A percentile compares a stretch with the other conserved stretches of the same genome.
Evolutionary conservation across 129 eudicot genomes (phyloP).

Genomic region (Mikania micrantha): DNA sequence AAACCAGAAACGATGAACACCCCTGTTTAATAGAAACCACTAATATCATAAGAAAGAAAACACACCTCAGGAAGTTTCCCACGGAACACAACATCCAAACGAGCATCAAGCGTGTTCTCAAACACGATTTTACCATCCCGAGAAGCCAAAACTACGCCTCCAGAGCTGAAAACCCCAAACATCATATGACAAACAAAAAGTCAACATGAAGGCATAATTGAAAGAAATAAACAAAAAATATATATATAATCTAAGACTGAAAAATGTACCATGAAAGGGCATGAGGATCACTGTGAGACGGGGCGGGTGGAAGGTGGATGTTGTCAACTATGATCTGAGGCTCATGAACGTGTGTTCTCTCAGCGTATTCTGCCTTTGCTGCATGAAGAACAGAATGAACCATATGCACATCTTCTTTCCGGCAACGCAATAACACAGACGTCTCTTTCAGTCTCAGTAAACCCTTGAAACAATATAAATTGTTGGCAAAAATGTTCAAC

Average conservation of each 20-base stretch:
- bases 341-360: constrained; percentile 33
- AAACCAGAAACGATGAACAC: too few species aligned
- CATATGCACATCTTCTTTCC: constrained; percentile 35
- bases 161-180: constrained; percentile 37
- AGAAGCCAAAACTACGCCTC: constrained; percentile 66
- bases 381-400: constrained; percentile 35
- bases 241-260: neutral
- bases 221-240: neutral
- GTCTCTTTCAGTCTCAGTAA: constrained; percentile 57
- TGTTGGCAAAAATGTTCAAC: neutral
- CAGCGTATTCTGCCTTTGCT: constrained; percentile 48
- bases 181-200: neutral
- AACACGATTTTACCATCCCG: constrained; percentile 60
- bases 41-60: neutral
- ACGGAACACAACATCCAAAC: constrained; percentile 52
- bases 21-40: too few species aligned
- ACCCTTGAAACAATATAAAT: constrained; percentile 30
- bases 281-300: constrained; percentile 30
- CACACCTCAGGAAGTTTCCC: constrained; percentile 57
- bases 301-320: constrained; percentile 45
- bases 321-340: constrained; percentile 46
- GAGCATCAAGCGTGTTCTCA: constrained; percentile 58
- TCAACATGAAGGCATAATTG: neutral
- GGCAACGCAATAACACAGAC: constrained; percentile 45
- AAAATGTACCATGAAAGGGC: constrained; percentile 43